Conservation (phyloP, 352 stramenopile species). For the Pythium chondricola region DNA sequence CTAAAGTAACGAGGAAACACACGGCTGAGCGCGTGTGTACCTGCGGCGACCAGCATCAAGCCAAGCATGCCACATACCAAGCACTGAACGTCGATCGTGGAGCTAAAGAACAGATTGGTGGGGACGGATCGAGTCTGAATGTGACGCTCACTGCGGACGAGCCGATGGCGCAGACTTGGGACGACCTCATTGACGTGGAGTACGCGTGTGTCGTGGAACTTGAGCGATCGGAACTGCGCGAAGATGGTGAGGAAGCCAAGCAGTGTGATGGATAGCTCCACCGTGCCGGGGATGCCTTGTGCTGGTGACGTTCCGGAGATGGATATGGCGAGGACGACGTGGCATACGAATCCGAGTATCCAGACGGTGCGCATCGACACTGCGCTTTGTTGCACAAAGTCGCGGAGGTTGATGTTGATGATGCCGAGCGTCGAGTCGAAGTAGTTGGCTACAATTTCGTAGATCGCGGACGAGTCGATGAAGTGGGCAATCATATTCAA, state of each 20-base stretch:
- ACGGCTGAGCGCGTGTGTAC: not conserved
- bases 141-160: not conserved
- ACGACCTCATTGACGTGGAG: not conserved
- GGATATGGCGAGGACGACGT: conserved; percentile 1
- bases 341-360: conserved; percentile 25
- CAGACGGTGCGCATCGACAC: conserved; percentile 37
- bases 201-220: not conserved
- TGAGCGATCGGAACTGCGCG: conserved; percentile 18
- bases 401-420: conserved; percentile 14
- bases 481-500: conserved; percentile 36
- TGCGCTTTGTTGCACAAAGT: conserved; percentile 20
- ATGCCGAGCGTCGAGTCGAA: conserved; percentile 24
- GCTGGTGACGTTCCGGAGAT: not conserved
- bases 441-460: conserved; percentile 22
- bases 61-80: not conserved
- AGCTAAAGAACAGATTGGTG: not conserved
- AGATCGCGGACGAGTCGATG: conserved; percentile 30
- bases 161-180: not conserved
- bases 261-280: conserved; percentile 23
- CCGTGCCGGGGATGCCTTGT: conserved; percentile 19
- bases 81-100: not conserved
- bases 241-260: conserved; percentile 21
- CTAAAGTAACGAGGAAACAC: not conserved
- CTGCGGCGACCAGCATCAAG: not conserved
- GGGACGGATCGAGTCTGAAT: not conserved